Conservation (phyloP, 2,329 filamentous ascomycete genomes). For the Pseudogymnoascus verrucosus region DNA sequence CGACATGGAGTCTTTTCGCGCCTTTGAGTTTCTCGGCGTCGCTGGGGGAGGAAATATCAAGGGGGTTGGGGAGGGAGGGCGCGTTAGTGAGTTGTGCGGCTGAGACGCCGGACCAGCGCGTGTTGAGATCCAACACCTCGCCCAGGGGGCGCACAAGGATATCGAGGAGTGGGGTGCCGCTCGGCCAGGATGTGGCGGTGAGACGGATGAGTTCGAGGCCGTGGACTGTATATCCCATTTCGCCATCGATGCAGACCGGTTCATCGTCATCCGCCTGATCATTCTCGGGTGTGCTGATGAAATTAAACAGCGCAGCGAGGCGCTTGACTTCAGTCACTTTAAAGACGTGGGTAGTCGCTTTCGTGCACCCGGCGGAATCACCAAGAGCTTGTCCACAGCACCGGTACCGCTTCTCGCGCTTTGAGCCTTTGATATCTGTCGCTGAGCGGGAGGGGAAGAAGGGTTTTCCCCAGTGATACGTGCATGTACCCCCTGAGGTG, state of each 20-base stretch:
- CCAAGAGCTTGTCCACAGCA: slow-evolving; percentile 76
- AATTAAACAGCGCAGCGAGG: slow-evolving; percentile 71
- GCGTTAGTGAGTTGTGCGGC: slow-evolving; percentile 69
- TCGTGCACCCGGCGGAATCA: slow-evolving; percentile 66
- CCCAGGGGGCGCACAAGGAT: slow-evolving; percentile 78
- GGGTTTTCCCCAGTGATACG: slow-evolving; percentile 69
- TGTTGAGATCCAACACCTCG: slow-evolving; percentile 83
- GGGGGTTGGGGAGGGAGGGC: slow-evolving; percentile 39
- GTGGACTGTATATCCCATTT: slow-evolving; percentile 90
- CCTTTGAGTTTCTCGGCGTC: slow-evolving; percentile 20
- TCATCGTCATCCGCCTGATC: slow-evolving; percentile 40
- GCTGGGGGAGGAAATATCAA: slow-evolving; percentile 16
- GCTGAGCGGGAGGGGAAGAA: slow-evolving; percentile 50
- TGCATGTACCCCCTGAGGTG: slow-evolving; percentile 69
- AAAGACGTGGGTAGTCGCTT: slow-evolving; percentile 71
- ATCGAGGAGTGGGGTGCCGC: slow-evolving; percentile 67
- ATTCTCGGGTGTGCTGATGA: slow-evolving; percentile 67
- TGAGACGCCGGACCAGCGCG: slow-evolving; percentile 80
- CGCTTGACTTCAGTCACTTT: slow-evolving; percentile 70
- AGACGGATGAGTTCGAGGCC: slow-evolving; percentile 86
- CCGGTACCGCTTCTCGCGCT: slow-evolving; percentile 55
- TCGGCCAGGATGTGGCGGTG: slow-evolving; percentile 82
- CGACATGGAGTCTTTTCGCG: slow-evolving; percentile 55
- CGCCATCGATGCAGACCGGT: slow-evolving; percentile 85
- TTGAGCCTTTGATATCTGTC: slow-evolving; percentile 44